These are phyloP conservation scores for Penicillium flavigenum DNA, from an alignment of 495 filamentous ascomycete genomes.

Conservation along the genomic window DNA sequence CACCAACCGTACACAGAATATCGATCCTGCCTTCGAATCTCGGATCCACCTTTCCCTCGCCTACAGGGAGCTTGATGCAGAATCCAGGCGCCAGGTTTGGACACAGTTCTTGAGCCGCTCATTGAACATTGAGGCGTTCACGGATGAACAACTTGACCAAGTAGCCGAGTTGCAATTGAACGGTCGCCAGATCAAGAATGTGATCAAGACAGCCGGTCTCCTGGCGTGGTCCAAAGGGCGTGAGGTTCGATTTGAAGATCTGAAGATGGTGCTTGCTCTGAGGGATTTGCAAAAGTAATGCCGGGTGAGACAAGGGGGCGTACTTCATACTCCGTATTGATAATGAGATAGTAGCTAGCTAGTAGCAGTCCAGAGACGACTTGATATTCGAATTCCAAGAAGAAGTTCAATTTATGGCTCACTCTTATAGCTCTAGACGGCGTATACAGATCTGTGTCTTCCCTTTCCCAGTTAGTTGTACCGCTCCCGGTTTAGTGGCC, in stretches of 20 bases:
- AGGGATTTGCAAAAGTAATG: neutral
- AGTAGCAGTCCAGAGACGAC: no score
- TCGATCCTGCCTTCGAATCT: constrained; percentile 53
- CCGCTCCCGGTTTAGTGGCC: no score
- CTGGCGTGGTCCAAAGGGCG: constrained; percentile 26
- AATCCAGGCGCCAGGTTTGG: constrained; percentile 33
- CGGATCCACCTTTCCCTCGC: constrained; percentile 52
- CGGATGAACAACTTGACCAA: constrained; percentile 32
- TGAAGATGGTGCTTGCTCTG: constrained; percentile 19
- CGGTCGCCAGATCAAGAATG: constrained; percentile 52
- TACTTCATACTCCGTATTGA: neutral
- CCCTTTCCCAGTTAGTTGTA: no score
- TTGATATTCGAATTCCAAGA: no score
- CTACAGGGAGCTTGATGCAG: constrained; percentile 42
- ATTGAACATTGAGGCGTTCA: constrained; percentile 20
- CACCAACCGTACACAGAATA: constrained; percentile 50
- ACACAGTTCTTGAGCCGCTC: constrained; percentile 27
- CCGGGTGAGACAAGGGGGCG: neutral
- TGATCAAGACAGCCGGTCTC: constrained; percentile 45
- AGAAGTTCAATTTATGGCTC: no score
- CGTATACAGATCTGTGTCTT: no score
- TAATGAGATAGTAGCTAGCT: no score
- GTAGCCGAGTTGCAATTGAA: constrained; percentile 27
- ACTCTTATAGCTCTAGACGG: no score
- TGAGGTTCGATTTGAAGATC: constrained; percentile 17